phyloP scores from a whole-genome alignment of 2,329 filamentous ascomycete species.

The Hymenoscyphus fructigenus region DNA sequence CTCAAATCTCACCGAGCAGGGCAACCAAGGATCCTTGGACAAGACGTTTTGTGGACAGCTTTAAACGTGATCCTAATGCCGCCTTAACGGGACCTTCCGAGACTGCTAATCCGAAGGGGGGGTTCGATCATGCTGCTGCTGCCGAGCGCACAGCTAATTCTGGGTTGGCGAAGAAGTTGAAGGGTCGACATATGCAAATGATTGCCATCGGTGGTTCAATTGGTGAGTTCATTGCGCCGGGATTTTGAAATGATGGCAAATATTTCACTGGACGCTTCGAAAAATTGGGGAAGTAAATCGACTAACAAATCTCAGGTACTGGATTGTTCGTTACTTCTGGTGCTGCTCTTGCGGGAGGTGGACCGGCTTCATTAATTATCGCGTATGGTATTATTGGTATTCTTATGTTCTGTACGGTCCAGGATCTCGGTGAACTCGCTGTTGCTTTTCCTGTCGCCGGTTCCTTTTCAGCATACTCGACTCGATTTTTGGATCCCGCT shows the following conservation, averaged over 20 bases:
- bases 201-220: conserved; percentile 48
- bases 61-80: conserved; percentile 42
- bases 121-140: conserved; percentile 63
- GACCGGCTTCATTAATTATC: conserved; percentile 34
- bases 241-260: conserved; percentile 47
- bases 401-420: conserved; percentile 82
- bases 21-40: conserved; percentile 21
- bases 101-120: conserved; percentile 22
- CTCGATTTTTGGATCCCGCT: conserved; percentile 85
- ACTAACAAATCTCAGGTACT: conserved; percentile 63
- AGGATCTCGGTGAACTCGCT: conserved; percentile 87
- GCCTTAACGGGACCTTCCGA: conserved; percentile 41
- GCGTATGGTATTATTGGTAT: conserved; percentile 47
- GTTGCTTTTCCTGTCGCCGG: conserved; percentile 90
- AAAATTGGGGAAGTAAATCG: neutral
- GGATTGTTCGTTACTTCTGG: conserved; percentile 68
- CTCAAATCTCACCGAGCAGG: neutral
- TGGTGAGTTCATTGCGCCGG: conserved; percentile 44
- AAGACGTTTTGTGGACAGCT: conserved; percentile 31
- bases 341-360: conserved; percentile 36
- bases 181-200: conserved; percentile 56
- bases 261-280: conserved; percentile 43
- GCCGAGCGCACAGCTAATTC: conserved; percentile 67
- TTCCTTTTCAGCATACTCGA: conserved; percentile 90
- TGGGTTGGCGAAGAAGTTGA: conserved; percentile 60